These are phyloP conservation scores for Brassica cretica DNA, from an alignment of 345 rosid species.

Conservation along the genomic window DNA sequence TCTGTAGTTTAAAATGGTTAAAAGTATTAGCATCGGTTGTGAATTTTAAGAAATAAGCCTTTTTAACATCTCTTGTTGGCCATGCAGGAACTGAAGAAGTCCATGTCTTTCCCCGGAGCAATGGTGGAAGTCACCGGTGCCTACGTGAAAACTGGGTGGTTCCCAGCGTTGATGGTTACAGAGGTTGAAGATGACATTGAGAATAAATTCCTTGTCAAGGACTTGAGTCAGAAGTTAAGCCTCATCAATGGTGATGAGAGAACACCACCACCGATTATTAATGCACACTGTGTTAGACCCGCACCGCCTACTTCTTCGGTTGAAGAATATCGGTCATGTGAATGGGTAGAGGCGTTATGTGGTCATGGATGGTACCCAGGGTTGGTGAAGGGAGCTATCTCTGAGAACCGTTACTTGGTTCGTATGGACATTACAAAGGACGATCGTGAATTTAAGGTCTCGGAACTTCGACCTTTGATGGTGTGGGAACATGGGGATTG, in stretches of 20 bases:
- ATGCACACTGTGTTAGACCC: not conserved
- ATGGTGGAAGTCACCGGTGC: slow-evolving; percentile 48
- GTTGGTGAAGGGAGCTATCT: slow-evolving; percentile 51
- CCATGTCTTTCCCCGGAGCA: slow-evolving; percentile 55
- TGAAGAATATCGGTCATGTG: not conserved
- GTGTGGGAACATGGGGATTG: slow-evolving; percentile 64
- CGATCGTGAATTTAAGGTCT: slow-evolving; percentile 35
- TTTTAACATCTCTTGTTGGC: not conserved
- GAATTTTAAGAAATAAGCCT: not conserved
- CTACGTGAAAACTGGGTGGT: not conserved
- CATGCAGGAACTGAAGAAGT: slow-evolving; percentile 49
- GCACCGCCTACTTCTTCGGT: not conserved
- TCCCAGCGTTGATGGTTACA: not conserved
- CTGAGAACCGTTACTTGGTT: slow-evolving; percentile 45
- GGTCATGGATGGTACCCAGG: slow-evolving; percentile 56
- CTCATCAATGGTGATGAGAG: not conserved
- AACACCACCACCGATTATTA: not conserved
- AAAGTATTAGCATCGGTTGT: not conserved
- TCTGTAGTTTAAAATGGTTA: not conserved
- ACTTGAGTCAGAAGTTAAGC: not conserved
- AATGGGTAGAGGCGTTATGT: not conserved
- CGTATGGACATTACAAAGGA: slow-evolving; percentile 46
- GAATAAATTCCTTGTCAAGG: not conserved
- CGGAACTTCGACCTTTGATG: slow-evolving; percentile 55
- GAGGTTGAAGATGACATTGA: not conserved